A percentile compares a stretch with the other conserved stretches of the same genome.
Conservation (phyloP, 768 basidiomycete genomes). For the Amanita pseudoporphyria region DNA sequence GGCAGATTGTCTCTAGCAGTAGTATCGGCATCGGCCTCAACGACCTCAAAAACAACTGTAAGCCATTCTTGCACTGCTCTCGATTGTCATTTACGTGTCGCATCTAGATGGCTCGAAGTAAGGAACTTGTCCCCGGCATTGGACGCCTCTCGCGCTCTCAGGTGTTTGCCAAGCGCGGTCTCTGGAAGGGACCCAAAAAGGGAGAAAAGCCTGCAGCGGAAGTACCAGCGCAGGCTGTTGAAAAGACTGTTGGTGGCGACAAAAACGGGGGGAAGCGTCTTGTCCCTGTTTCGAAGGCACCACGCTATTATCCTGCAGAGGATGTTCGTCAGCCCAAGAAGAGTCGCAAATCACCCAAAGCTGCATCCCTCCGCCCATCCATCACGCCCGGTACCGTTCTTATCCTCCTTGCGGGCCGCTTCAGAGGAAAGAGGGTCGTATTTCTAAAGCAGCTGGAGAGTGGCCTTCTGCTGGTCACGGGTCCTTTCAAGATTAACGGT, state of each 20-base stretch:
- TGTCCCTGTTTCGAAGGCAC: slow-evolving; percentile 77
- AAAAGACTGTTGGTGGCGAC: slow-evolving; percentile 78
- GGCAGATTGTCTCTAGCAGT: slow-evolving; percentile 22
- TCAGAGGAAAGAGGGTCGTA: slow-evolving; percentile 97
- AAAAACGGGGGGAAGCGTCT: slow-evolving; percentile 88
- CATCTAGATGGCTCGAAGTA: slow-evolving; percentile 74
- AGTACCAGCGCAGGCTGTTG: slow-evolving; percentile 52
- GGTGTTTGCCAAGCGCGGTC: slow-evolving; percentile 70
- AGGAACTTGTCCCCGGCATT: slow-evolving; percentile 74
- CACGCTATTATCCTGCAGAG: slow-evolving; percentile 92
- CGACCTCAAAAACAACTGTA: slow-evolving; percentile 43
- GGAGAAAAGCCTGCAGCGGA: slow-evolving; percentile 53
- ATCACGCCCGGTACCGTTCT: slow-evolving; percentile 94
- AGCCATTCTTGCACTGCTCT: slow-evolving; percentile 14
- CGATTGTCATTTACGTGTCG: slow-evolving; percentile 12
- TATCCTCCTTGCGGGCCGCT: slow-evolving; percentile 95
- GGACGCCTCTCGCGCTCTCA: slow-evolving; percentile 79
- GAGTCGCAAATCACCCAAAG: slow-evolving; percentile 78
- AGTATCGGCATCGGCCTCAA: slow-evolving; percentile 39
- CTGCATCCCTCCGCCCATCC: slow-evolving; percentile 69
- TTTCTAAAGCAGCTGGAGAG: slow-evolving; percentile 93
- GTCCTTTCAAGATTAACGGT: slow-evolving; percentile 97
- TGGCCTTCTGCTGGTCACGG: slow-evolving; percentile 91
- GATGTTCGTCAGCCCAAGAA: slow-evolving; percentile 88
- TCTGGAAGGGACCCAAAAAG: slow-evolving; percentile 82